Percentiles rank a stretch among this genome's conserved stretches.
Evolutionary conservation across 345 rosid genomes (phyloP).

Genomic region (Eucalyptus cloeziana): DNA sequence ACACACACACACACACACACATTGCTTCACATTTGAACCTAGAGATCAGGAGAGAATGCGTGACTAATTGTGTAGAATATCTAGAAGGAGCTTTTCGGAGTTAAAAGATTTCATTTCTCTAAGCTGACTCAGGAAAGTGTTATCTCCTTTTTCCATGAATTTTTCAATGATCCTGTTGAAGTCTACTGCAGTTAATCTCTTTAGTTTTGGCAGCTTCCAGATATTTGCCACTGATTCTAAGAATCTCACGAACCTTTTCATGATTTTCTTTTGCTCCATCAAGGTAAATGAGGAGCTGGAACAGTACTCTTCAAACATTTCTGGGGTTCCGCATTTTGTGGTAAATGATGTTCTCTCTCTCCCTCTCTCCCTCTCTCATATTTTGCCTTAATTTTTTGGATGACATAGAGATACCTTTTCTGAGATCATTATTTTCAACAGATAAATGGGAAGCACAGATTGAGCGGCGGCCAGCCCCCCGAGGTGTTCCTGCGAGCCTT

Average conservation of each 20-base stretch:
- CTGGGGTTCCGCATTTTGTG: conserved; percentile 75
- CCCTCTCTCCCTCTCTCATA: neutral
- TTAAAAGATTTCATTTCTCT: neutral
- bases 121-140: neutral
- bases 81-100: neutral
- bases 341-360: conserved; percentile 15
- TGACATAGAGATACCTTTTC: neutral
- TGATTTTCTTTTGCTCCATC: neutral
- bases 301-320: conserved; percentile 41
- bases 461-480: conserved; percentile 76
- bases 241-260: neutral
- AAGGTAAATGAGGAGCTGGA: conserved; percentile 66
- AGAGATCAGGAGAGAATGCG: neutral
- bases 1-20: too few relatives aligned
- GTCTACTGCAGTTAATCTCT: neutral
- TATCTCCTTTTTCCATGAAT: neutral
- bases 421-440: conserved; percentile 10
- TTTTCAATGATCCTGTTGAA: neutral
- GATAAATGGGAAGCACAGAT: conserved; percentile 66
- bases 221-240: neutral
- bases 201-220: neutral
- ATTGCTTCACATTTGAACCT: neutral
- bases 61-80: neutral
- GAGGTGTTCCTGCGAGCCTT: conserved; percentile 67
- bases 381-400: neutral